Conservation (phyloP, 2,329 filamentous ascomycete genomes). For the Cercospora sp. region DNA sequence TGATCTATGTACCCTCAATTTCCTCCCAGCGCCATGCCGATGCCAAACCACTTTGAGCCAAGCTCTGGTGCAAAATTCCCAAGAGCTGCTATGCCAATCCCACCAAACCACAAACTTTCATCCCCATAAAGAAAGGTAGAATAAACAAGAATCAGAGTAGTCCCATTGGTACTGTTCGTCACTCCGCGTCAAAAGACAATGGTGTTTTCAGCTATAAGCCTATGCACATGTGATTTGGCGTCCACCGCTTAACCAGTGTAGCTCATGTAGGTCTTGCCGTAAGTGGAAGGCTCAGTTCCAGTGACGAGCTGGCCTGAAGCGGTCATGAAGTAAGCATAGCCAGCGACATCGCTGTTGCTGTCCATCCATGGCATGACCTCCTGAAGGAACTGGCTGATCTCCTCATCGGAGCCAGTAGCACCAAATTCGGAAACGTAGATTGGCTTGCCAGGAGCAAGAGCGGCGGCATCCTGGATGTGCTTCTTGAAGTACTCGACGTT, state of each 20-base stretch:
- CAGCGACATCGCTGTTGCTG: conserved; percentile 41
- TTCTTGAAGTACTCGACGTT: conserved; percentile 55
- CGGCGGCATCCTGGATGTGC: conserved; percentile 52
- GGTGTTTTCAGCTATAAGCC: conserved; percentile 1
- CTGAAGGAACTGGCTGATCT: conserved; percentile 52
- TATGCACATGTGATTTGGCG: neutral
- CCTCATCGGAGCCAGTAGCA: conserved; percentile 49
- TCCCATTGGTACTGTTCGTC: conserved; percentile 10
- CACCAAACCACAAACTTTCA: neutral
- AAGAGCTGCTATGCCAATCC: neutral
- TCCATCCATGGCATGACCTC: conserved; percentile 52
- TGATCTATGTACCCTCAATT: conserved; percentile 15
- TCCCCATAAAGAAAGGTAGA: conserved; percentile 9
- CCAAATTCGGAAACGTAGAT: conserved; percentile 69
- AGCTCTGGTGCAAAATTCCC: neutral
- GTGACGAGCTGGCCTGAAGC: conserved; percentile 39
- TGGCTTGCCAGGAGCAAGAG: conserved; percentile 40
- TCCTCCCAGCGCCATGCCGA: conserved; percentile 9
- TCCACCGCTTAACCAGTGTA: conserved; percentile 21
- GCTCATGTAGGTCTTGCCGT: conserved; percentile 36
- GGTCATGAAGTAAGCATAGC: conserved; percentile 41
- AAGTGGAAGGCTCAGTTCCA: conserved; percentile 36
- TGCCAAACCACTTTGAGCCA: neutral
- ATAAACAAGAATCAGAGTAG: conserved; percentile 21
- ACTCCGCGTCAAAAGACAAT: conserved; percentile 3